A percentile compares a stretch with the other conserved stretches of the same genome.
phyloP scores from a whole-genome alignment of 306 rosid genomes.

The Canavalia gladiata region DNA sequence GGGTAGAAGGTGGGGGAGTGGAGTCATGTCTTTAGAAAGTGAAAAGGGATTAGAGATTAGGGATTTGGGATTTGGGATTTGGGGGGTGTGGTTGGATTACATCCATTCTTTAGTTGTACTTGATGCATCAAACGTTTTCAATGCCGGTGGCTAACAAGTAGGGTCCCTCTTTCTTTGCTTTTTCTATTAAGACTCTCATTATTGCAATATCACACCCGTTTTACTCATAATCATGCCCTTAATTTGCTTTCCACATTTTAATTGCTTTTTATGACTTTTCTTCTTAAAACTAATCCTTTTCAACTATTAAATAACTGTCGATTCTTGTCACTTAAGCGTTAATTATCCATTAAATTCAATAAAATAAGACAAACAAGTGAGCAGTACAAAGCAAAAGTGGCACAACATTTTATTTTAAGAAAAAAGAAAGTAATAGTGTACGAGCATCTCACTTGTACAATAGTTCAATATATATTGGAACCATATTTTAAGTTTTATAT shows the following conservation, averaged over 20 bases:
- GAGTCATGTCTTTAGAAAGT: slow-evolving; percentile 65
- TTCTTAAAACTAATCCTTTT: slow-evolving; percentile 19
- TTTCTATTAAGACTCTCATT: slow-evolving; percentile 39
- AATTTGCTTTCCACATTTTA: slow-evolving; percentile 40
- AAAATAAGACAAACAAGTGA: slow-evolving; percentile 14
- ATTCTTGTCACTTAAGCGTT: slow-evolving; percentile 29
- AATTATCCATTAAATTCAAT: slow-evolving; percentile 26
- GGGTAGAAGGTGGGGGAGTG: slow-evolving; percentile 55
- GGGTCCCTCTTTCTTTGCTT: slow-evolving; percentile 41
- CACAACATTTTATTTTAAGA: background rate
- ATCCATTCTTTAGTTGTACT: slow-evolving; percentile 17
- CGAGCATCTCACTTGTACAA: background rate
- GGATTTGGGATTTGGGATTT: background rate
- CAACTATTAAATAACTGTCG: background rate
- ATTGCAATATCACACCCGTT: slow-evolving; percentile 43
- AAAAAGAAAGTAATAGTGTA: background rate
- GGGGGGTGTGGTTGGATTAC: slow-evolving; percentile 24
- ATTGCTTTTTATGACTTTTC: slow-evolving; percentile 9
- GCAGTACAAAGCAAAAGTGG: background rate
- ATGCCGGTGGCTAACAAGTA: slow-evolving; percentile 48
- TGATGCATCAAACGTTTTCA: slow-evolving; percentile 26
- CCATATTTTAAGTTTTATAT: background rate
- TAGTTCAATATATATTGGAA: background rate
- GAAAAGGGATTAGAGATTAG: background rate
- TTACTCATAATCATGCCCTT: slow-evolving; percentile 53